A percentile compares a stretch with the other conserved stretches of the same genome.
Conservation (phyloP, 306 rosid species). For the Prunus kanzakura region DNA sequence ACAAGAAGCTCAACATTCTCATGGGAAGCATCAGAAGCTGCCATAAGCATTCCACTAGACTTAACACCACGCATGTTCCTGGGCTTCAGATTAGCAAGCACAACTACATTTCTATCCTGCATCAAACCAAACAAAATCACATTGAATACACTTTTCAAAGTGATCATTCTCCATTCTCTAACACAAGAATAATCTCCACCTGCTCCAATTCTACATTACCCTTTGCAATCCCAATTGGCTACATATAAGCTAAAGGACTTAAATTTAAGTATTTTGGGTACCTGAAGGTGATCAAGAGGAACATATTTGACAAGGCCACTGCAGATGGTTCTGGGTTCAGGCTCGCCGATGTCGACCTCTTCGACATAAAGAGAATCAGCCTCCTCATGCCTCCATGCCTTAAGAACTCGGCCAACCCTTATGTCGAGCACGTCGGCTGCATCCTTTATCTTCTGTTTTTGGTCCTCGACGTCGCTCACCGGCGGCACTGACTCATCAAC, state of each 20-base stretch:
- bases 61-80: conserved; percentile 96
- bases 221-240: background rate
- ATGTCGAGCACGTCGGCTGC: conserved; percentile 73
- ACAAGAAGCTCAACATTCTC: conserved; percentile 83
- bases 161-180: background rate
- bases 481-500: background rate
- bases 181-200: background rate
- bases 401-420: conserved; percentile 73
- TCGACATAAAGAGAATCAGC: conserved; percentile 91
- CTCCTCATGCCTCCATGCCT: conserved; percentile 86
- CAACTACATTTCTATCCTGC: conserved; percentile 73
- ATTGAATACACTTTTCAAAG: background rate
- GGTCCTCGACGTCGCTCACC: conserved; percentile 2
- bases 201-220: background rate
- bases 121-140: background rate
- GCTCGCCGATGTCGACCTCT: conserved; percentile 80
- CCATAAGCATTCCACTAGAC: conserved; percentile 94
- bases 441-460: conserved; percentile 38
- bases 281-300: conserved; percentile 19
- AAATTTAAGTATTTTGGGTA: background rate
- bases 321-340: conserved; percentile 84
- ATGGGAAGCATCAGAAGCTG: conserved; percentile 85
- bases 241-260: background rate
- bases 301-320: conserved; percentile 74
- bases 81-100: conserved; percentile 82